These are phyloP conservation scores for Yamadazyma songkhlaensis DNA, from an alignment of 1,139 yeast species.

Conservation along the genomic window DNA sequence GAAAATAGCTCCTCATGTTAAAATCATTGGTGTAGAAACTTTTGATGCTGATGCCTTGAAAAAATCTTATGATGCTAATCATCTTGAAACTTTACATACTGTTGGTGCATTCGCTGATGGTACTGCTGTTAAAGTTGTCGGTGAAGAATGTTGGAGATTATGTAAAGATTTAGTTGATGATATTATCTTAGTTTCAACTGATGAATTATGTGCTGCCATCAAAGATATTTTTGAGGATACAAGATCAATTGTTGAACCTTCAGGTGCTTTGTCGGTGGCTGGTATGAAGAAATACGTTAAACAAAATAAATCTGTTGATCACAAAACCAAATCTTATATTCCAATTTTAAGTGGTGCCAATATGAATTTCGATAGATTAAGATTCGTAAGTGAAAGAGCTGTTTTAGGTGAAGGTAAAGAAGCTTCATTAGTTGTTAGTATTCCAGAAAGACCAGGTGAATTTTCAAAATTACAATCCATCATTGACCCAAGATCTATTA, in stretches of 20 bases:
- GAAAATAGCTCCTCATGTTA: slow-evolving; percentile 96
- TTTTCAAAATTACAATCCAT: slow-evolving; percentile 71
- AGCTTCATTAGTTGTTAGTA: slow-evolving; percentile 83
- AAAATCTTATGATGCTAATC: slow-evolving; percentile 60
- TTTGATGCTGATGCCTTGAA: slow-evolving; percentile 90
- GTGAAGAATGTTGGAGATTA: slow-evolving; percentile 87
- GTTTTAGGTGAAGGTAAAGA: slow-evolving; percentile 97
- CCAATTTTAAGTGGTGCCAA: slow-evolving; percentile 90
- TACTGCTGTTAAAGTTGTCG: slow-evolving; percentile 90
- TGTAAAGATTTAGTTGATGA: slow-evolving; percentile 82
- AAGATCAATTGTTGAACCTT: slow-evolving; percentile 90
- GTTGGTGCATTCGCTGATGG: slow-evolving; percentile 99
- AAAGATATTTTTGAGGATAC: slow-evolving; percentile 97
- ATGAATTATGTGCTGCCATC: slow-evolving; percentile 96
- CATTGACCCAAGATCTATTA: slow-evolving; percentile 82
- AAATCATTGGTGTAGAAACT: slow-evolving; percentile 94
- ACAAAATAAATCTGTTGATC: slow-evolving; percentile 65
- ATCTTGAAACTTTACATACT: slow-evolving; percentile 53
- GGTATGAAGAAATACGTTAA: slow-evolving; percentile 83
- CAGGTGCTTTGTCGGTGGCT: slow-evolving; percentile 95
- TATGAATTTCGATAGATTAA: slow-evolving; percentile 93
- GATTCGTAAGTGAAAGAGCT: slow-evolving; percentile 98
- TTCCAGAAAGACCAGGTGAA: slow-evolving; percentile 92
- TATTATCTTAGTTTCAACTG: slow-evolving; percentile 82
- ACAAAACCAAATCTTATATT: slow-evolving; percentile 68